Evolutionary conservation across 23 red algal genomes (phyloP).

Genomic region (Pyropia haitanensis): DNA sequence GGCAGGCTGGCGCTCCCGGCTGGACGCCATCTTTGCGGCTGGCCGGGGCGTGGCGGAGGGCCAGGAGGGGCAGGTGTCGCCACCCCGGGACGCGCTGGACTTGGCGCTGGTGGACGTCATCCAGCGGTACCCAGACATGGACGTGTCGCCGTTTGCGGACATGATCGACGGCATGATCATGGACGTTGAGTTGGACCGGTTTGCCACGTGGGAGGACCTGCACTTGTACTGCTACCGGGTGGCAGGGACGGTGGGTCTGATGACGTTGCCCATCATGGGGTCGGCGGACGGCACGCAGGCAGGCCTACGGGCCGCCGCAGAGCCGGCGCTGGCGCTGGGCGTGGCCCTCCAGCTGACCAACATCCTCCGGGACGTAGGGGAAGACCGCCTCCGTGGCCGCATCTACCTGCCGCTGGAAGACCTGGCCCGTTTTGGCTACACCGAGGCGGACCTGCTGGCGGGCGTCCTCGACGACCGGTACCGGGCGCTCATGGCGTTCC

Average conservation of each 20-base stretch:
- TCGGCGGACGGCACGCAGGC: conserved; percentile 20
- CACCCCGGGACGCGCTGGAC: conserved; percentile 51
- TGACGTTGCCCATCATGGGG: conserved; percentile 93
- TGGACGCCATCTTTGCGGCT: conserved; percentile 32
- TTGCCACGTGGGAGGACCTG: conserved; percentile 85
- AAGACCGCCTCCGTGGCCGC: conserved; percentile 83
- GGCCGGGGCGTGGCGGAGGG: conserved; percentile 11
- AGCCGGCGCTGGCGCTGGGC: conserved; percentile 71
- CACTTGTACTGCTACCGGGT: conserved; percentile 98
- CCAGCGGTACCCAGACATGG: conserved; percentile 29
- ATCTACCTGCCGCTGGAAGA: conserved; percentile 94
- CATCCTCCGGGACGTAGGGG: conserved; percentile 91
- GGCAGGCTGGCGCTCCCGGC: conserved; percentile 49
- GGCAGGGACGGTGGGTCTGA: conserved; percentile 93
- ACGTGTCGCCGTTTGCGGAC: conserved; percentile 68
- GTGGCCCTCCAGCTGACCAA: conserved; percentile 92
- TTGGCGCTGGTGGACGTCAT: conserved; percentile 66
- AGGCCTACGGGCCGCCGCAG: conserved; percentile 46
- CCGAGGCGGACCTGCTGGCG: conserved; percentile 66
- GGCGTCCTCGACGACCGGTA: conserved; percentile 80
- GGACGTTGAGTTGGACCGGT: conserved; percentile 77
- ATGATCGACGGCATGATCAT: conserved; percentile 98
- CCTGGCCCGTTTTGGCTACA: conserved; percentile 71
- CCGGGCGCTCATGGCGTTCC: conserved; percentile 76
- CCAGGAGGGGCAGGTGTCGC: too few relatives aligned